A percentile compares a stretch with the other conserved stretches of the same genome.
Evolutionary conservation across 164 flowering plant genomes (phyloP).

Genomic region (Amborella trichopoda): DNA sequence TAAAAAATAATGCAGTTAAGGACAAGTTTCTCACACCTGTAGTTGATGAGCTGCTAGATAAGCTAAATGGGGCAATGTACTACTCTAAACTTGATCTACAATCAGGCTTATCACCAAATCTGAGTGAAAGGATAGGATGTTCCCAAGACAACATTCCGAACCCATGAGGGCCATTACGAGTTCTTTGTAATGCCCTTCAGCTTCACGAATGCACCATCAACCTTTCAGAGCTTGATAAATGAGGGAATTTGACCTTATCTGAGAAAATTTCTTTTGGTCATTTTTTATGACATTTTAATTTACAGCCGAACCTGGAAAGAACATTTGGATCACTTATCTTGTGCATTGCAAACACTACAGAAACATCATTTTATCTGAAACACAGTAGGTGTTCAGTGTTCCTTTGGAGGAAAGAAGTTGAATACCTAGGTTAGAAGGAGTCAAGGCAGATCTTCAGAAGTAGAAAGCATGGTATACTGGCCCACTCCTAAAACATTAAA

Average conservation of each 20-base stretch:
- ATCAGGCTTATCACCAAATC: background rate
- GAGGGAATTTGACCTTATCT: background rate
- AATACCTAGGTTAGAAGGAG: background rate
- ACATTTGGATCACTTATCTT: background rate
- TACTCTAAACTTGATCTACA: background rate
- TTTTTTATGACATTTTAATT: background rate
- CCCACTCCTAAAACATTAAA: background rate
- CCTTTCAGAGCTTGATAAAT: background rate
- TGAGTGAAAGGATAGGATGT: background rate
- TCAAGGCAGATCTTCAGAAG: background rate
- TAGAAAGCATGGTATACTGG: background rate
- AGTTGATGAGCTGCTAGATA: background rate
- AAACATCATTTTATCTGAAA: background rate
- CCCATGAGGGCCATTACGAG: background rate
- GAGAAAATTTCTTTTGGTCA: background rate
- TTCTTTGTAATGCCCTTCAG: constrained; percentile 2
- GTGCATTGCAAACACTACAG: background rate
- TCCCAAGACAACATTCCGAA: background rate
- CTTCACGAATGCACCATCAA: background rate
- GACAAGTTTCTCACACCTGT: constrained; percentile 2
- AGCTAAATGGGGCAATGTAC: background rate
- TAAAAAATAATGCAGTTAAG: background rate
- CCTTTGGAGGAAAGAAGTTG: background rate
- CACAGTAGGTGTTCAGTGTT: background rate
- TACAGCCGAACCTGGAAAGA: background rate